Base-by-base conservation (phyloP, 108 stramenopile species). In the Nannochloropsis gaditana region DNA sequence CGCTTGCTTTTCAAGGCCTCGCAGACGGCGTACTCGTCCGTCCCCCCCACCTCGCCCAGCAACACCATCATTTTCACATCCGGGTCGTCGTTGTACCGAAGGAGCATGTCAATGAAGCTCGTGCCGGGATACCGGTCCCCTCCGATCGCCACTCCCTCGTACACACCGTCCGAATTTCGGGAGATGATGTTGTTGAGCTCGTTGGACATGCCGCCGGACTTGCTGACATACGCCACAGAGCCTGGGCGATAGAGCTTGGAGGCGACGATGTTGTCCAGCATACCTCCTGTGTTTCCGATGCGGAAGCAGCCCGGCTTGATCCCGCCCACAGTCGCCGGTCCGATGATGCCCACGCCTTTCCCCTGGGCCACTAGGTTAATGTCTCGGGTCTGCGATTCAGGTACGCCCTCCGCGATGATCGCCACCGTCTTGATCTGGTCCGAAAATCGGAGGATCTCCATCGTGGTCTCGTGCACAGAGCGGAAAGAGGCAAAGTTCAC, bases 401-500 rank as follows among this genome's bases (percentile, higher is more conserved):
- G 95, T n/a, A 96, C 95, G 10, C 95, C 95, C 90, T 96, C 95
- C 10, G 95, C 95, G 84, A 96, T 96, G 85, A 96, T 95, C 44
- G 95, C 95, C 84, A 96, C 91, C 15, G 95, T 95, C 84, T 92
- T 93, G 86, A 96, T 92, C 90, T 94, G 94, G 84, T 91, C 80
- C 2, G 91, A 91, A 83, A 90, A 93, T 45, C 84, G 86, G 43
- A 95, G 91, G 15, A 92, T 92, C 73, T 96, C 94, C 92, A 94
- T 93, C 17, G 92, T 92, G 44, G 93, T 92, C 42, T 86, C 90
- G 85, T 90, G 94, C 5, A 95, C 95, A 19, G 94, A 94, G 11
- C 95, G 94, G 89, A 95, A 95, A 9, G 95, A 96, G 1, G 95
- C 93, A 85, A 96, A 96, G 87, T 96, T 96, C 15, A 96, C 93